Percentiles rank a stretch among this genome's conserved stretches.
These are phyloP conservation scores for Chrysoporthe cubensis DNA, from an alignment of 2,329 filamentous ascomycete genomes.

Conservation along the genomic window DNA sequence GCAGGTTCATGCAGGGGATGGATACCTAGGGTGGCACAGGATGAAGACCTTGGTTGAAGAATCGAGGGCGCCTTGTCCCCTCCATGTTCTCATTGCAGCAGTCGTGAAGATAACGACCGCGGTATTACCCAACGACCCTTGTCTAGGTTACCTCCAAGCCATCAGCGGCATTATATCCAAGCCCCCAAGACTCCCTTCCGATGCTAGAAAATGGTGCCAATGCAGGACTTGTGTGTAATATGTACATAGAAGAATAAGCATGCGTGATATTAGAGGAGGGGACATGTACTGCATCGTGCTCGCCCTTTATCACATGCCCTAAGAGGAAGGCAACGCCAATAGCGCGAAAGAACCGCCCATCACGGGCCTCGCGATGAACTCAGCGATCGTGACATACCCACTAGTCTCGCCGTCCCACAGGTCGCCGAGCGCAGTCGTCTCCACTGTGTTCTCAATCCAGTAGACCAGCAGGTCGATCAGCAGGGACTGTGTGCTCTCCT, in stretches of 20 bases:
- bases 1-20: too few relatives aligned
- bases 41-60: background rate
- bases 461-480: constrained; percentile 71
- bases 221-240: background rate
- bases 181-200: background rate
- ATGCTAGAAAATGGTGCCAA: constrained; percentile 1
- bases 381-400: constrained; percentile 61
- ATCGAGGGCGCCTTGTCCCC: background rate
- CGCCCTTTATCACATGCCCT: background rate
- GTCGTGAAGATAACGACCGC: background rate
- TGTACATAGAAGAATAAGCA: background rate
- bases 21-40: background rate
- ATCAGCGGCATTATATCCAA: background rate
- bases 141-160: background rate
- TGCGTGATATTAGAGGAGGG: background rate
- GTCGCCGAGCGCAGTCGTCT: constrained; percentile 73
- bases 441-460: constrained; percentile 65
- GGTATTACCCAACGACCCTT: background rate
- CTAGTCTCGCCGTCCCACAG: constrained; percentile 74
- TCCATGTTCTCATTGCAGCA: background rate
- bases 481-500: constrained; percentile 59
- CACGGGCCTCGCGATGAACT: constrained; percentile 80
- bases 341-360: constrained; percentile 81
- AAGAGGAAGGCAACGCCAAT: constrained; percentile 58
- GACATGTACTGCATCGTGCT: background rate